Base-by-base conservation (phyloP, 2,329 filamentous ascomycete genomes). In the Aspergillus floridensis region DNA sequence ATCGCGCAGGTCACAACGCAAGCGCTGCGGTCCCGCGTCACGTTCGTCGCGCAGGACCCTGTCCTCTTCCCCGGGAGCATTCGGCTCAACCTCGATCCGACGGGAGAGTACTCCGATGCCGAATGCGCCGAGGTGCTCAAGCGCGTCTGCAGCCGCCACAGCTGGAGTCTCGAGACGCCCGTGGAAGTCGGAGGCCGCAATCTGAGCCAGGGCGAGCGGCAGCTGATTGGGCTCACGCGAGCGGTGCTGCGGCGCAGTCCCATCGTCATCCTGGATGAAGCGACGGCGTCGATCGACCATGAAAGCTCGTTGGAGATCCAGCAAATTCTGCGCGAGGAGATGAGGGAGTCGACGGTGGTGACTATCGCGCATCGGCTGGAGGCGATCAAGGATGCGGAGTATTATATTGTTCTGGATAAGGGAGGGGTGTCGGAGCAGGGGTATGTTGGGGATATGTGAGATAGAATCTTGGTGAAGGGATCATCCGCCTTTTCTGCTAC, bases 21-120 rank as follows among this genome's bases (percentile, higher is more conserved):
- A 67, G 77, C 81, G 0, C 78, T 89, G 1, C 84, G 87, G 19
- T 82, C 80, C 11, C 76, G 86, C n/a, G 77, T 89, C 22, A 88
- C 86, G 0, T 88, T 89, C 71, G 81, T 89, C 5, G 86, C 86
- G 0, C 87, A 89, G 70, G 87, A 89, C 53, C 86, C 86, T 0
- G 82, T 89, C 0, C 79, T 89, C 3, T 88, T 89, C 69, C 82
- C 85, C 0, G 86, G 86, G 2, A 83, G 76, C 11, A 81, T 88
- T 72, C 80, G 84, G 2, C 78, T 83, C 53, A 89, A 88, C 62
- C 81, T 89, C 26, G 86, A 89, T 57, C 85, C 87, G 0, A 77
- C 86, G 0, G 75, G 79, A 22, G 81, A 86, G 56, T 84, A 85
- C 70, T 75, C 78, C 2, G 83, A 86, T 66, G 74, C 74, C 1